Evolutionary conservation across 768 basidiomycete genomes (phyloP).

Genomic region (Leucosporidium yakuticum): DNA sequence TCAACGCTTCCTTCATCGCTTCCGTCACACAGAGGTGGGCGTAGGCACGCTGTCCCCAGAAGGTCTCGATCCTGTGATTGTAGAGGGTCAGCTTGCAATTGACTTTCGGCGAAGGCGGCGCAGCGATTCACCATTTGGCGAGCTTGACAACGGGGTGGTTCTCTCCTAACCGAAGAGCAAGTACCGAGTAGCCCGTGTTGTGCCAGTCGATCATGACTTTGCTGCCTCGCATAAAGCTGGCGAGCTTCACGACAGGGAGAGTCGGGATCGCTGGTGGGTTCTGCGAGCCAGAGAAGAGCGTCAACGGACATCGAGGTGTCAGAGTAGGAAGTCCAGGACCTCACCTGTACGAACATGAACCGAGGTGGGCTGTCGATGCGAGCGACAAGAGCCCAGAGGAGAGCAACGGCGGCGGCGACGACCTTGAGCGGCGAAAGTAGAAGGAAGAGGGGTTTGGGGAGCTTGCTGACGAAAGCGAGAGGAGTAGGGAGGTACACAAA

Average conservation of each 20-base stretch:
- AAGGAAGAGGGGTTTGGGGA: conserved; percentile 59
- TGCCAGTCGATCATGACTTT: conserved; percentile 99
- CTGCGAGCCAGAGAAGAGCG: conserved; percentile 47
- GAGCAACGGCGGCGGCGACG: conserved; percentile 57
- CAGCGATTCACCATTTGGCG: conserved; percentile 58
- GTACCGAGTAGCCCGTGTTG: conserved; percentile 89
- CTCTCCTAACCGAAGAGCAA: conserved; percentile 71
- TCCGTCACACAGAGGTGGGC: conserved; percentile 89
- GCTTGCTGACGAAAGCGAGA: conserved; percentile 42
- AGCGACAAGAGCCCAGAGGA: conserved; percentile 60
- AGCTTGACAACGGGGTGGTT: conserved; percentile 64
- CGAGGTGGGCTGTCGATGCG: conserved; percentile 63
- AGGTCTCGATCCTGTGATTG: conserved; percentile 65
- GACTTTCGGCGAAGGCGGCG: conserved; percentile 13
- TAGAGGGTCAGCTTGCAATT: neutral
- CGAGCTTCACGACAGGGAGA: conserved; percentile 73
- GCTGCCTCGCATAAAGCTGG: conserved; percentile 60
- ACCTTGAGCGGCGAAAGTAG: conserved; percentile 70
- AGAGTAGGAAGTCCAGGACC: conserved; percentile 32
- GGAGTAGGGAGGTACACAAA: conserved; percentile 64
- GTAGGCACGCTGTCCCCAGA: conserved; percentile 72
- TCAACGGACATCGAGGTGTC: neutral
- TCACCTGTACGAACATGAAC: conserved; percentile 82
- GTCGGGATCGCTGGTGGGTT: conserved; percentile 97
- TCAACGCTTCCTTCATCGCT: conserved; percentile 71